Evolutionary conservation across 2,329 filamentous ascomycete species (phyloP).

Genomic region (Podosphaera leucotricha): DNA sequence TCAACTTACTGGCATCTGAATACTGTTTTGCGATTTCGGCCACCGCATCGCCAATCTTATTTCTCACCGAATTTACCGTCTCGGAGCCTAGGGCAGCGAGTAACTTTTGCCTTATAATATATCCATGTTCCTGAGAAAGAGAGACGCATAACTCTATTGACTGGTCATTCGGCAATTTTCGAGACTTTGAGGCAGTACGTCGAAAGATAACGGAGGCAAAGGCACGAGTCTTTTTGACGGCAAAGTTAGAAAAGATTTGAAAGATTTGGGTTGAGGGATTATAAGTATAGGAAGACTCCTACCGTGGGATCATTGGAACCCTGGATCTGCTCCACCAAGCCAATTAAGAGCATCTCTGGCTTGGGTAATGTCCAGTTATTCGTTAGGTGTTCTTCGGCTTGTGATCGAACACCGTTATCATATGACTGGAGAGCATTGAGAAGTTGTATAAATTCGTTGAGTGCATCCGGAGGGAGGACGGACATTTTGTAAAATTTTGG

Average conservation of each 20-base stretch:
- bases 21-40: slow-evolving; percentile 91
- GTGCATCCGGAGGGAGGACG: slow-evolving; percentile 61
- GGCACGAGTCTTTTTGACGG: slow-evolving; percentile 43
- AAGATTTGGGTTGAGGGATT: background rate
- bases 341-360: slow-evolving; percentile 80
- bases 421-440: slow-evolving; percentile 70
- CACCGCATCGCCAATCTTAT: slow-evolving; percentile 95
- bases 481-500: slow-evolving; percentile 34
- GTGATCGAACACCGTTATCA: slow-evolving; percentile 65
- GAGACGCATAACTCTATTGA: slow-evolving; percentile 70
- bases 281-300: slow-evolving; percentile 3
- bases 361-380: slow-evolving; percentile 67
- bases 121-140: slow-evolving; percentile 46
- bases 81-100: slow-evolving; percentile 56
- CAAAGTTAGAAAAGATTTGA: background rate
- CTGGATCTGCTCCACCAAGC: slow-evolving; percentile 75
- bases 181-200: slow-evolving; percentile 71
- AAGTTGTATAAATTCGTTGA: slow-evolving; percentile 64
- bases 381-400: slow-evolving; percentile 76
- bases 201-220: slow-evolving; percentile 90
- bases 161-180: slow-evolving; percentile 49
- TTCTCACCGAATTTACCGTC: slow-evolving; percentile 49
- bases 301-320: slow-evolving; percentile 30
- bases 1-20: slow-evolving; percentile 51
- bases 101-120: slow-evolving; percentile 62